A percentile compares a stretch with the other conserved stretches of the same genome.
Conservation (phyloP, 2,329 filamentous ascomycete species). For the Spiromastix sp. region DNA sequence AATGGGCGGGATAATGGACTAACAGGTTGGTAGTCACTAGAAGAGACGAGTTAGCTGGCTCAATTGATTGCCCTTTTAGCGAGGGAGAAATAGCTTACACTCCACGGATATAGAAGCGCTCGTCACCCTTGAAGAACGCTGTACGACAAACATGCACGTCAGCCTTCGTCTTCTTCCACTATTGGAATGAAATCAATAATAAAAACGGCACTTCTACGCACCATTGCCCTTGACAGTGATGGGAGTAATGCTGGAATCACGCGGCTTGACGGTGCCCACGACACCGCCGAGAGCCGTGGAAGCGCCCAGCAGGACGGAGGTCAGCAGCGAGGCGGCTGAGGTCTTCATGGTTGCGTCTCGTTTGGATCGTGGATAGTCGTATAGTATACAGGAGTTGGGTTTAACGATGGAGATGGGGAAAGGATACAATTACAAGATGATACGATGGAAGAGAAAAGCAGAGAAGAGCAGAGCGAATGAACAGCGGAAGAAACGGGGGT, state of each 20-base stretch:
- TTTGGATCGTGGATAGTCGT: not conserved
- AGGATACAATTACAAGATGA: conserved; percentile 2
- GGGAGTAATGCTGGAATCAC: conserved; percentile 39
- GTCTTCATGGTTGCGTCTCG: conserved; percentile 42
- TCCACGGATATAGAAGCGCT: conserved; percentile 45
- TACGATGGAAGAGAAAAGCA: conserved; percentile 5
- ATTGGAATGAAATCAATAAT: no score
- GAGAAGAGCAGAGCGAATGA: conserved; percentile 7
- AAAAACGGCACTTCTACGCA: conserved; percentile 20
- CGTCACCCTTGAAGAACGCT: conserved; percentile 53
- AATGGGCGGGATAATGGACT: conserved; percentile 9
- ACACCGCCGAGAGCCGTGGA: conserved; percentile 36
- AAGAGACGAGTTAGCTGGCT: no score
- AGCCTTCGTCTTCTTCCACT: no score
- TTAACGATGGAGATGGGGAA: not conserved
- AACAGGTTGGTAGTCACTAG: conserved; percentile 52
- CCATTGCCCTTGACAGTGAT: conserved; percentile 55
- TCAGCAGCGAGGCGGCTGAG: conserved; percentile 34
- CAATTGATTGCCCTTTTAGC: no score
- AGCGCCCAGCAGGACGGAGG: conserved; percentile 37
- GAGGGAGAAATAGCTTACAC: conserved; percentile 17
- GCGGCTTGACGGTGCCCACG: conserved; percentile 31
- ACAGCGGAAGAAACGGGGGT: conserved; percentile 6
- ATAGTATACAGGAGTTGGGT: not conserved
- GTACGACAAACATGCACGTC: conserved; percentile 15